Evolutionary conservation across 192 early-diverging fungal genomes (phyloP).

Genomic region (Gorgonomyces haynaldii): DNA sequence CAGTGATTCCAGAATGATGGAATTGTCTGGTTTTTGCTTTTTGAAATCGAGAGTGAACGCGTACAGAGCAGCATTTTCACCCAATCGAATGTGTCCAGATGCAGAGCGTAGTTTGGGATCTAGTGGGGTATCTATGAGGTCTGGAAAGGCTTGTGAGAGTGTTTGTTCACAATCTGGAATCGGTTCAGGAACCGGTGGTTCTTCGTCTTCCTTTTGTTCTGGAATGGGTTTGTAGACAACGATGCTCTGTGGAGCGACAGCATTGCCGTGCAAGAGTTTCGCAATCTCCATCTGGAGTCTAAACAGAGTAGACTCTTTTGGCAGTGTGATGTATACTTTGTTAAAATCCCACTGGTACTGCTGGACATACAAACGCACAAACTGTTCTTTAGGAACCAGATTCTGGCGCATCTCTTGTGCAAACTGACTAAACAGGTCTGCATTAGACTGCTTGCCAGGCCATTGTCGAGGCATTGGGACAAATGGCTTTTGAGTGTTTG

Average conservation of each 20-base stretch:
- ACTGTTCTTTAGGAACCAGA: background rate
- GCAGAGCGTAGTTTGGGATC: background rate
- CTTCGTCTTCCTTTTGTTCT: too few species aligned
- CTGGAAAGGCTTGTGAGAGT: background rate
- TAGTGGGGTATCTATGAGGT: background rate
- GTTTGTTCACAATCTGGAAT: background rate
- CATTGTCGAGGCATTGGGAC: slow-evolving; percentile 8
- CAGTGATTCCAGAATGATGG: too few species aligned
- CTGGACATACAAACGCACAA: background rate
- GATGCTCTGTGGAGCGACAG: background rate
- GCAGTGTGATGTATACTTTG: background rate
- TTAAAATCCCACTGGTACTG: slow-evolving; percentile 2
- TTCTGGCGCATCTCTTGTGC: slow-evolving; percentile 1
- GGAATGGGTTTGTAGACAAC: slow-evolving; percentile 4
- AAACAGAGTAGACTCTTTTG: slow-evolving; percentile 6
- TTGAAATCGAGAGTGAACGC: too few species aligned
- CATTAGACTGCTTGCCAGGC: slow-evolving; percentile 1
- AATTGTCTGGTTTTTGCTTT: too few species aligned
- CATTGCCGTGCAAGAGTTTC: background rate
- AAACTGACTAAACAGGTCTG: slow-evolving; percentile 1
- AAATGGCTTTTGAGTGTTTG: background rate
- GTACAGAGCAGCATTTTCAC: too few species aligned
- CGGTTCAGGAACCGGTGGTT: too few species aligned
- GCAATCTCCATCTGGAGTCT: slow-evolving; percentile 3
- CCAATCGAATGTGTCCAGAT: too few species aligned